Conservation (phyloP, 2,329 filamentous ascomycete genomes). For the Dothideomycetes sp. region DNA sequence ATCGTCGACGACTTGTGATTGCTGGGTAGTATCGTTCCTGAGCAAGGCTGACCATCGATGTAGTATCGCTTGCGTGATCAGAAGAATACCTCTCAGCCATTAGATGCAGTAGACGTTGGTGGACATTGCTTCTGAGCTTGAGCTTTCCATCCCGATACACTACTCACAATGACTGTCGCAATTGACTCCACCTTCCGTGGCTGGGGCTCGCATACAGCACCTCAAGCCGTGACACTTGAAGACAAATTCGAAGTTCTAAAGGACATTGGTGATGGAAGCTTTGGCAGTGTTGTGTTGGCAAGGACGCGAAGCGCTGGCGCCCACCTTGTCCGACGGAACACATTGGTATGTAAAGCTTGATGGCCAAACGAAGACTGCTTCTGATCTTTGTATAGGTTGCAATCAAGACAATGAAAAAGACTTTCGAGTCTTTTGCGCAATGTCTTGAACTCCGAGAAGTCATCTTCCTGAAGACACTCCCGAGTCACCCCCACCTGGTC, state of each 20-base stretch:
- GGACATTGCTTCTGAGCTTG: slow-evolving; percentile 4
- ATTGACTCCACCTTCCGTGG: slow-evolving; percentile 58
- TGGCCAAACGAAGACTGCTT: slow-evolving; percentile 10
- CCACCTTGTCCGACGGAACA: slow-evolving; percentile 77
- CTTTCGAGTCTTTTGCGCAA: slow-evolving; percentile 80
- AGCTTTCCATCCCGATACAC: slow-evolving; percentile 3
- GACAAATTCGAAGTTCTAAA: slow-evolving; percentile 96
- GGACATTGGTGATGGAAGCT: slow-evolving; percentile 97
- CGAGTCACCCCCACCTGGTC: slow-evolving; percentile 83
- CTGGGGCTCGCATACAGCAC: slow-evolving; percentile 32
- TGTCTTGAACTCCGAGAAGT: slow-evolving; percentile 94
- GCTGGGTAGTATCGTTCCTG: no score
- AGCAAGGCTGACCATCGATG: no score
- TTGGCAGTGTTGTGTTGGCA: slow-evolving; percentile 87
- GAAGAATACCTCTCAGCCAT: slow-evolving; percentile 3
- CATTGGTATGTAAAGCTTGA: slow-evolving; percentile 57
- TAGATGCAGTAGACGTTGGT: slow-evolving; percentile 6
- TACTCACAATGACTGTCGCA: slow-evolving; percentile 61
- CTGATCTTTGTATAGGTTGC: slow-evolving; percentile 55
- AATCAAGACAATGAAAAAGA: slow-evolving; percentile 99
- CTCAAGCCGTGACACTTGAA: slow-evolving; percentile 53
- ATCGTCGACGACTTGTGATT: no score
- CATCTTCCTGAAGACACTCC: slow-evolving; percentile 85
- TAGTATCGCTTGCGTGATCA: no score
- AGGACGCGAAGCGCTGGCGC: slow-evolving; percentile 84